Evolutionary conservation across 1,139 yeast species (phyloP).

Genomic region (Candida glucosophila): DNA sequence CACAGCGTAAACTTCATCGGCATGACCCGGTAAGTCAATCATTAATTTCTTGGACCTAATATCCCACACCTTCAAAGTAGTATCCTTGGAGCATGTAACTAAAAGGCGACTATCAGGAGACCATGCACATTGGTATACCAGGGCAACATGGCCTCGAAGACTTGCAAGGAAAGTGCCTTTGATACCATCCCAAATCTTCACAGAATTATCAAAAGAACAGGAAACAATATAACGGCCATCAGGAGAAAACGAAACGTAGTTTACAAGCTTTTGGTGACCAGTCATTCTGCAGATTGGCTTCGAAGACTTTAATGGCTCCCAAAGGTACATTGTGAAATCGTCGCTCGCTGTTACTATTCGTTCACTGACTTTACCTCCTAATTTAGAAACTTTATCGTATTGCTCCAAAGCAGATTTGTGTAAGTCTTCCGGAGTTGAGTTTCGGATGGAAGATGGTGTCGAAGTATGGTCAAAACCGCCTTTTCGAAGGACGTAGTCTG

Average conservation of each 20-base stretch:
- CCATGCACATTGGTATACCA: conserved; percentile 99
- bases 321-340: conserved; percentile 94
- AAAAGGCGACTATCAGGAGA: conserved; percentile 86
- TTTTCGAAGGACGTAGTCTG: conserved; percentile 78
- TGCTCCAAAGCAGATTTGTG: conserved; percentile 32
- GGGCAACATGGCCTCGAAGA: conserved; percentile 94
- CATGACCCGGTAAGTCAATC: conserved; percentile 91
- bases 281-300: conserved; percentile 92
- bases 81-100: conserved; percentile 92
- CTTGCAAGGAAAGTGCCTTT: conserved; percentile 87
- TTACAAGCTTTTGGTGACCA: conserved; percentile 94
- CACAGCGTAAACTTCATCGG: conserved; percentile 92
- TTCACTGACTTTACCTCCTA: conserved; percentile 63
- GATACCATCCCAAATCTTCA: conserved; percentile 93
- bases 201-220: conserved; percentile 90
- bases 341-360: conserved; percentile 92
- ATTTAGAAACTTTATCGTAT: conserved; percentile 71
- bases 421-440: conserved; percentile 21
- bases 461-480: conserved; percentile 36
- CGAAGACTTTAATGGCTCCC: conserved; percentile 79
- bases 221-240: conserved; percentile 89
- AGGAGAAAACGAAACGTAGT: conserved; percentile 93
- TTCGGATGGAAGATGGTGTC: conserved; percentile 13
- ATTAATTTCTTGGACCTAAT: conserved; percentile 73
- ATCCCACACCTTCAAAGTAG: conserved; percentile 97